Percentiles rank a stretch among this genome's conserved stretches.
Conservation (phyloP, 2,329 filamentous ascomycete species). For the Colletotrichum euphorbiae region DNA sequence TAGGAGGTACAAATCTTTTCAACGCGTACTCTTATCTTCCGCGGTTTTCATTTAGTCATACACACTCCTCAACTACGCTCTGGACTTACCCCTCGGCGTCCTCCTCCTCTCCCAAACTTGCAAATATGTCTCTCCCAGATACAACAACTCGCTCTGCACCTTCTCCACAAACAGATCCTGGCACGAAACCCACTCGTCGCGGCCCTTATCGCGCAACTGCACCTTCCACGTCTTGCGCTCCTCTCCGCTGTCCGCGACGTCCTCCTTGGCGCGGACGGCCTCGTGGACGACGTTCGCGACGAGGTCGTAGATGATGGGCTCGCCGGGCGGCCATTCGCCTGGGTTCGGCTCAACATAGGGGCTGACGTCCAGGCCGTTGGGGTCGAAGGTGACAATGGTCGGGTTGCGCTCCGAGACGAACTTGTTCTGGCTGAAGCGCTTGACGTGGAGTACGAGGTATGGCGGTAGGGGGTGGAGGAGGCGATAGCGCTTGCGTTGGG, state of each 20-base stretch:
- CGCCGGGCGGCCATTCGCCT: conserved; percentile 73
- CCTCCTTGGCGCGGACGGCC: conserved; percentile 78
- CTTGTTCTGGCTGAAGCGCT: conserved; percentile 96
- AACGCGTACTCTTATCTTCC: conserved; percentile 4
- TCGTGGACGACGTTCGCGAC: conserved; percentile 95
- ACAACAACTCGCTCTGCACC: conserved; percentile 88
- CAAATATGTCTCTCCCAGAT: conserved; percentile 92
- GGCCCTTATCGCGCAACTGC: conserved; percentile 84
- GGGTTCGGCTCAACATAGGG: conserved; percentile 94
- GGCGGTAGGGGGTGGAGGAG: conserved; percentile 91
- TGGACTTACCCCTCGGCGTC: conserved; percentile 57
- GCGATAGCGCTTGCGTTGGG: conserved; percentile 89
- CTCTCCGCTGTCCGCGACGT: conserved; percentile 90
- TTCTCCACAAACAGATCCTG: conserved; percentile 95
- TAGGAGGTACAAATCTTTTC: background rate
- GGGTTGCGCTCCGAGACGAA: conserved; percentile 97
- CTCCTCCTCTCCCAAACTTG: conserved; percentile 95
- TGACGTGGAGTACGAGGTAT: conserved; percentile 93
- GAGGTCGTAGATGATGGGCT: conserved; percentile 94
- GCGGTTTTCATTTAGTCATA: conserved; percentile 9
- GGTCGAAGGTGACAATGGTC: conserved; percentile 96
- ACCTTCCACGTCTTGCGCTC: conserved; percentile 93
- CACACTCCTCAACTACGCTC: conserved; percentile 42
- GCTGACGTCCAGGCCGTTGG: conserved; percentile 82
- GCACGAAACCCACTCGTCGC: conserved; percentile 90